phyloP scores from a whole-genome alignment of 1,139 yeast genomes.

The Martiniozyma asiatica region DNA sequence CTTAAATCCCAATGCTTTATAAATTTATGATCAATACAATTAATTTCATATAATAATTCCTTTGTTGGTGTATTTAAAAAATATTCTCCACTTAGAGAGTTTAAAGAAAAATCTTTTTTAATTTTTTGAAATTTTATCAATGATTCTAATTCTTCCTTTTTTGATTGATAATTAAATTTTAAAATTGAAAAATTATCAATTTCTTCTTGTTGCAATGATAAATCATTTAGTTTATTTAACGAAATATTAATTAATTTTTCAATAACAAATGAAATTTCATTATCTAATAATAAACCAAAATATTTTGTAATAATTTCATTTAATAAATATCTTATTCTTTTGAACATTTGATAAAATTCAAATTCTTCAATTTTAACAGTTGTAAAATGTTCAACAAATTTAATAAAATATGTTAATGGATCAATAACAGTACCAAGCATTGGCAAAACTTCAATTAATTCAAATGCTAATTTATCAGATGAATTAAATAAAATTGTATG shows the following conservation, averaged over 20 bases:
- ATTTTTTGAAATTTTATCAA: constrained; percentile 12
- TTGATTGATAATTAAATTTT: constrained; percentile 1
- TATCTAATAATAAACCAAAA: constrained; percentile 44
- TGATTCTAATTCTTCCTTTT: not conserved
- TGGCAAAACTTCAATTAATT: constrained; percentile 47
- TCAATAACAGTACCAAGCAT: constrained; percentile 47
- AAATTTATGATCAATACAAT: constrained; percentile 45
- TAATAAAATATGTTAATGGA: constrained; percentile 35
- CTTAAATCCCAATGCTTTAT: constrained; percentile 67
- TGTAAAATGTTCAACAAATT: constrained; percentile 9
- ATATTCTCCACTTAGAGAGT: constrained; percentile 22
- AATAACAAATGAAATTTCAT: constrained; percentile 28
- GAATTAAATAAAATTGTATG: constrained; percentile 57
- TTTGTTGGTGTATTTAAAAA: constrained; percentile 38
- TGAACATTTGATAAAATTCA: constrained; percentile 22
- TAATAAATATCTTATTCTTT: constrained; percentile 34
- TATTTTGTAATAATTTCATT: constrained; percentile 34
- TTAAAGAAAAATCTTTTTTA: constrained; percentile 4
- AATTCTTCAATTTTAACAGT: constrained; percentile 7
- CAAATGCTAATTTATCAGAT: constrained; percentile 13
- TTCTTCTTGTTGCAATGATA: too few relatives aligned
- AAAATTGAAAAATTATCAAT: too few relatives aligned
- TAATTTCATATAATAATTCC: constrained; percentile 43
- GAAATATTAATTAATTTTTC: too few relatives aligned
- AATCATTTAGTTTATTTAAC: too few relatives aligned